A percentile compares a stretch with the other conserved stretches of the same genome.
Evolutionary conservation across 1,284 basidiomycete species (phyloP).

Genomic region (Ceratobasidium sp.): DNA sequence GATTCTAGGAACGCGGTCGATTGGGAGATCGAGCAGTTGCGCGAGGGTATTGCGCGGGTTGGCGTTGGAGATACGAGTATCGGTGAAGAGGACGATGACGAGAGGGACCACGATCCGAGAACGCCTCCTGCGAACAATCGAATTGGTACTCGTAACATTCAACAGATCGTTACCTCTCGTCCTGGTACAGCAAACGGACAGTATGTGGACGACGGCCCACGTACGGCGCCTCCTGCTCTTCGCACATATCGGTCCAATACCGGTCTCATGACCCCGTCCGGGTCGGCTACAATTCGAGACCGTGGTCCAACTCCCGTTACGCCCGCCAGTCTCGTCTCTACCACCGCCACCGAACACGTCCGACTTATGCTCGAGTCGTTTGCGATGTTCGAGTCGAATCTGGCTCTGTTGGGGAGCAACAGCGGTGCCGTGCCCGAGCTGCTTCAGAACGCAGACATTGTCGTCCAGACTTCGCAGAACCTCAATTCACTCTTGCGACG

Average conservation of each 20-base stretch:
- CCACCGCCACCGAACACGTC: conserved; percentile 67
- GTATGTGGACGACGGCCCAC: conserved; percentile 51
- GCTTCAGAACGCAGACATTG: conserved; percentile 59
- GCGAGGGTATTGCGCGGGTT: conserved; percentile 48
- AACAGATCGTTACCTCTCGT: conserved; percentile 31
- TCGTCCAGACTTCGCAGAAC: conserved; percentile 73
- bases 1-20: conserved; percentile 51
- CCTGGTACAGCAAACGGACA: conserved; percentile 29
- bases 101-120: conserved; percentile 53
- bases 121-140: conserved; percentile 36
- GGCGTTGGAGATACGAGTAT: conserved; percentile 46
- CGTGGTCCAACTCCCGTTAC: conserved; percentile 49
- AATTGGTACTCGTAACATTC: conserved; percentile 12
- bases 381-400: conserved; percentile 74
- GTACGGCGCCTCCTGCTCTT: conserved; percentile 58
- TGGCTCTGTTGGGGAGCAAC: conserved; percentile 64
- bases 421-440: conserved; percentile 64
- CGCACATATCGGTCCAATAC: conserved; percentile 57
- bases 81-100: conserved; percentile 56
- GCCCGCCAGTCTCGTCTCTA: conserved; percentile 45
- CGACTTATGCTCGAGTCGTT: conserved; percentile 76
- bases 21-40: conserved; percentile 51
- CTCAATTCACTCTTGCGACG: conserved; percentile 71
- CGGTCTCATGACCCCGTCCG: conserved; percentile 30
- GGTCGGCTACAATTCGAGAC: conserved; percentile 52